Conservation (phyloP, 805 yeast species). For the Yarrowia yakushimensis region DNA sequence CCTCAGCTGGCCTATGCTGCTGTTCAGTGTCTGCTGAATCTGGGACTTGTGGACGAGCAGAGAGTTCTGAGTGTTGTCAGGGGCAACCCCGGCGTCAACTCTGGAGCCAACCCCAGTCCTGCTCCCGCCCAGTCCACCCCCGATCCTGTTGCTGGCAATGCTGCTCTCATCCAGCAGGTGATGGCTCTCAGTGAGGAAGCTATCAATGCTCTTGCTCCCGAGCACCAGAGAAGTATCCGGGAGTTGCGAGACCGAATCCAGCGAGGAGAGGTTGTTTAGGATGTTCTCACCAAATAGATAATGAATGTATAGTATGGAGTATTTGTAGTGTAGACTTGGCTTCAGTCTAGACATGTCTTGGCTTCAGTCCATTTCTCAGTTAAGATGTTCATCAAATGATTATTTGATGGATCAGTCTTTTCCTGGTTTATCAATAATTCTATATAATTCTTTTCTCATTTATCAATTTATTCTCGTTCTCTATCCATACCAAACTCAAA, state of each 20-base stretch:
- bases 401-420: no score
- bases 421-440: no score
- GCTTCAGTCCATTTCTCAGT: no score
- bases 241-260: constrained; percentile 30
- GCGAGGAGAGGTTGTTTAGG: constrained; percentile 27
- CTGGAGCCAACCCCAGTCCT: neutral
- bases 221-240: constrained; percentile 43
- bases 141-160: constrained; percentile 30
- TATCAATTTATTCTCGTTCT: no score
- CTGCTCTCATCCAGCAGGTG: constrained; percentile 48
- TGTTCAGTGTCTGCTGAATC: constrained; percentile 62
- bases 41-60: constrained; percentile 37
- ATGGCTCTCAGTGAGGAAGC: constrained; percentile 50
- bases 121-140: neutral
- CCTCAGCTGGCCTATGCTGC: constrained; percentile 84
- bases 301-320: neutral
- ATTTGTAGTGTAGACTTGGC: neutral
- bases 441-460: no score
- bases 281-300: neutral
- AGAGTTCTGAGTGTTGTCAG: neutral
- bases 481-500: neutral
- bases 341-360: no score
- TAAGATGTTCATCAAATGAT: no score
- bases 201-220: constrained; percentile 47
- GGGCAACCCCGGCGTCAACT: neutral